These are phyloP conservation scores for Neospora caninum DNA, from an alignment of 169 alveolate species.

Conservation along the genomic window DNA sequence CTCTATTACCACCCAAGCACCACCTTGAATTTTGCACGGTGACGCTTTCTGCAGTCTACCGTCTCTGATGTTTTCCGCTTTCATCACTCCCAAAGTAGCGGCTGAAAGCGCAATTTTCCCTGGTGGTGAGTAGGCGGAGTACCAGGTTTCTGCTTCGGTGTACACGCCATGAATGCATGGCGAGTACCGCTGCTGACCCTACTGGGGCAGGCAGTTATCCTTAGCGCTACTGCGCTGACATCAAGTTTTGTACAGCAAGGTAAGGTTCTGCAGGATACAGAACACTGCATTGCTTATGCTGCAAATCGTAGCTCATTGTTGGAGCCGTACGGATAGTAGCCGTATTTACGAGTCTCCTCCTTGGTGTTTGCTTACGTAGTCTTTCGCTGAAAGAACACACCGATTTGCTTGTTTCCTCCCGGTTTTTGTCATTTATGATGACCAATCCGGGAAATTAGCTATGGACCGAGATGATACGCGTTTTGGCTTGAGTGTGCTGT, in stretches of 20 bases:
- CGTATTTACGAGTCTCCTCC: too few species aligned
- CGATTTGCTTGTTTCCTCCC: too few species aligned
- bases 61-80: neutral
- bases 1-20: neutral
- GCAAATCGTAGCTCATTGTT: too few species aligned
- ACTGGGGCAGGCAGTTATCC: neutral
- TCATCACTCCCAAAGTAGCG: neutral
- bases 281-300: neutral
- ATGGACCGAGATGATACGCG: too few species aligned
- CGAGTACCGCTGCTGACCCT: conserved; percentile 21
- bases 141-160: neutral
- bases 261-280: neutral
- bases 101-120: neutral
- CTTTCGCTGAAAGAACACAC: too few species aligned
- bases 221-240: neutral
- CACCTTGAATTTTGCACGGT: neutral
- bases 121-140: neutral
- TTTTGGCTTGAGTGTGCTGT: neutral
- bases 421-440: too few species aligned
- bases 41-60: neutral
- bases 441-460: too few species aligned
- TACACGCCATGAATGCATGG: neutral
- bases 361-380: too few species aligned
- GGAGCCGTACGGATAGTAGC: too few species aligned
- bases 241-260: neutral